Evolutionary conservation across 768 basidiomycete genomes (phyloP).

Genomic region (Termitomyces sp.): DNA sequence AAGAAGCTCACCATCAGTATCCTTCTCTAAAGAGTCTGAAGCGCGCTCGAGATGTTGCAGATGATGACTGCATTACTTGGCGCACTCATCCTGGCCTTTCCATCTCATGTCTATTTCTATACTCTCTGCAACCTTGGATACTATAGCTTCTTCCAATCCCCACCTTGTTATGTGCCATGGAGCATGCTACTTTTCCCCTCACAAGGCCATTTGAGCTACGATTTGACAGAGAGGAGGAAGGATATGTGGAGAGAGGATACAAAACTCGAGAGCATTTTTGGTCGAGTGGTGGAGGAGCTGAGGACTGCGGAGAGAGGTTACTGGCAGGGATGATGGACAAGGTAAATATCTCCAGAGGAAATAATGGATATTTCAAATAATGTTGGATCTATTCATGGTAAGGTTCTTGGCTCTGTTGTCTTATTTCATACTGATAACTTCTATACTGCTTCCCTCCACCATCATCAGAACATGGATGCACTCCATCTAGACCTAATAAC

Average conservation of each 20-base stretch:
- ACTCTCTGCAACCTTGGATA: not conserved
- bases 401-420: too few species aligned
- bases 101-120: not conserved
- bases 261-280: constrained; percentile 74
- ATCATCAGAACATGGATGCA: too few species aligned
- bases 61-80: not conserved
- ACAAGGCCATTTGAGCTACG: constrained; percentile 20
- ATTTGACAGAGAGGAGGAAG: constrained; percentile 78
- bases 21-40: not conserved
- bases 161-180: too few species aligned
- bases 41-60: not conserved
- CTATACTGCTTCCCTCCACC: too few species aligned
- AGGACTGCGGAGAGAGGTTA: constrained; percentile 72
- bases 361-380: too few species aligned
- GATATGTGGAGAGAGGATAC: constrained; percentile 95
- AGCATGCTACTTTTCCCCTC: too few species aligned
- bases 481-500: too few species aligned
- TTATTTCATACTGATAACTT: too few species aligned
- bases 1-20: not conserved
- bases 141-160: not conserved
- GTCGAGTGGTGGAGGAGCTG: constrained; percentile 77
- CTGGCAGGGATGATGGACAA: constrained; percentile 96
- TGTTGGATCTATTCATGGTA: too few species aligned
- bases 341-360: constrained; percentile 49
- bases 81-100: not conserved